Base-by-base conservation (phyloP, 2,329 filamentous ascomycete genomes). In the Pseudogymnoascus sp. region DNA sequence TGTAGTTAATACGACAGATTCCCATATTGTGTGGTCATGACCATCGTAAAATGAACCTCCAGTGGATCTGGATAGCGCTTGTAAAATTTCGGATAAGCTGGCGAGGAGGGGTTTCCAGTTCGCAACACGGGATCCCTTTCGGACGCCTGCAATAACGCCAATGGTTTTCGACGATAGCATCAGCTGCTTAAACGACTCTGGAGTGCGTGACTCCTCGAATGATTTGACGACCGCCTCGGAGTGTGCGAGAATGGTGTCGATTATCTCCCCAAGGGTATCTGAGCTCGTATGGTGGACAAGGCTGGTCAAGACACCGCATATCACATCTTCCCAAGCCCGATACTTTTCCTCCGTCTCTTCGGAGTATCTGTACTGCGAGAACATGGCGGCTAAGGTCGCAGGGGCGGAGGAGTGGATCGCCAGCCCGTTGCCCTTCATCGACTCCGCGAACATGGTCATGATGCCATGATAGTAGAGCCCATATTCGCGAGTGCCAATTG, bases 361-460 rank as follows among this genome's bases (percentile, higher is more conserved):
- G 11, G 64, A 59, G 80, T 80, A 3, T 83, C 76, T 20, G 18
- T 25, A 58, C 7, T 76, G 76, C 50, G 70, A 70, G n/a, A 86
- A 69, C 4, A 88, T 73, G 1, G 77, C 73, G 37, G 75, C 74
- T 60, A 85, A 76, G 12, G 86, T 77, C 6, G 79, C 76, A 2
- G 80, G 72, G 2, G 81, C 84, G 12, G 79, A 81, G 2, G 85
- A 87, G 67, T 87, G 84, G 54, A 87, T 74, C 1, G 77, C 79
- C 57, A 79, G 69, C 2, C 84, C 83, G 12, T 84, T 80, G 14
- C 84, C 81, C 72, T 88, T 87, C 67, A 84, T 81, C 7, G 92
- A 87, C 73, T 97, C 93, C 3, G 91, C 86, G 69, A 97, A 90
- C 79, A 97, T 87, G 16, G 85, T 89, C 90, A 96, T 97, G 50